Evolutionary conservation across 371 early-diverging fungal species (phyloP), one percentile per base, ranked within the genome.

Genomic region (Mucor velutinosus): DNA sequence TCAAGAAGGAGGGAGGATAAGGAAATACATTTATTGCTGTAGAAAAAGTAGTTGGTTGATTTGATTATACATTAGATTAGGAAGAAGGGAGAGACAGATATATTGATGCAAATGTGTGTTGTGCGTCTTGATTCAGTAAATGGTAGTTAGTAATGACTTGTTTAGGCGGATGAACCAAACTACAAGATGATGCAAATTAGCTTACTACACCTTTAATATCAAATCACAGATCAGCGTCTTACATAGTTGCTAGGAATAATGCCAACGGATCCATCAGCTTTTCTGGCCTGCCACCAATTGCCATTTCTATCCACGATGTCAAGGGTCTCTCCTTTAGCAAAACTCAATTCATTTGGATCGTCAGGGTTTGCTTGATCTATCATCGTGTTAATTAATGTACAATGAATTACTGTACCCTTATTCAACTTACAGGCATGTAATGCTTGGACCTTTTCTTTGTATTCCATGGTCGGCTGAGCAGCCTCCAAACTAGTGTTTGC

Each of bases 271-370:
- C 94, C 95, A 73, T 94, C 89, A 53, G 84, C 74, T 70, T 89
- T 89, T 65, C 88, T 87, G 47, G 92, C 95, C 76, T 94, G 92
- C 96, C 96, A 95, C 96, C 96, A 95, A 71, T 94, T 93, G 70
- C 96, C 96, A 76, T 90, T 89, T 77, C 87, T 89, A 74, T 94
- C 94, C 23, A 92, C 79, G 60, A 96, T 87, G 30, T 93, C 93
- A 73, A 96, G 71, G 4, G 86, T 70, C 61, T 96, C 95, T 66
- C 92, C 92, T 82, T 95, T 95, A 21, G 65, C 72, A 73, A 96
- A 94, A 7, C 90, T 88, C 21, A 96, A 74, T 75, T 96, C 97
- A 67, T 90, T 93, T 21, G 92, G 90, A 77, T 96, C 97, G 33
- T 91, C 92, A 1, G 90, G 87, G 79, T 90, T 95, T 33, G 97